Evolutionary conservation across 441 rosid genomes (phyloP), one percentile per base, ranked within the genome.

Genomic region (Populus tomentosa): DNA sequence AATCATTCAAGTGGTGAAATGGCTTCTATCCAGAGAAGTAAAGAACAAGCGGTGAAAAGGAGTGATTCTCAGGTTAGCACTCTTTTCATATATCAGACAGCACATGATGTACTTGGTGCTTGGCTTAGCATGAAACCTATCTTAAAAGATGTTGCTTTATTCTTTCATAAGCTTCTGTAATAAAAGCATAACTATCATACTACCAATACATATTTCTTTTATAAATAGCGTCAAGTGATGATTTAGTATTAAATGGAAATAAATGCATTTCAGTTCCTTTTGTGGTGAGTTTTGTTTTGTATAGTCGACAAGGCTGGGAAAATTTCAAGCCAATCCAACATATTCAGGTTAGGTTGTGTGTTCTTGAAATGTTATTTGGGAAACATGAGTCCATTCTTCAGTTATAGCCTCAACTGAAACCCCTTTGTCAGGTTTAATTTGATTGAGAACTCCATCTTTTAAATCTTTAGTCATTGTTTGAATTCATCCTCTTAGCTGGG

Each of bases 21-120:
- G 73, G 87, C 85, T 82, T 82, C 84, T 26, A 67, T 71, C 20
- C 80, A 64, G 80, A 80, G 77, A 69, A 88, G 81, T 76, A 85
- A 78, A 59, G 94, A 84, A 67, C 83, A 71, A 33, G 38, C 75
- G 63, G 95, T 84, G 78, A 91, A 88, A 82, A 94, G 88, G 59
- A 88, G 88, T 78, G 97, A 93, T 80, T 86, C 86, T 10, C 93
- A 90, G 94, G 97, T 91, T 78, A 83, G 92, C 77, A 9, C 68
- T 77, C 28, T 72, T 23, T 50, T 72, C 35, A 5, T n/a, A 33
- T 24, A 28, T 70, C 56, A 74, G 36, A 35, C 6, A 36, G 50
- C 69, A 68, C 36, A 62, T 77, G 2, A 67, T 33, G 6, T 64
- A 42, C 40, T 38, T 78, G 42, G 40, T 67, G 68, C 26, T 30